These are phyloP conservation scores for Coemansia sp. DNA, from an alignment of 192 early-diverging fungal species.

Conservation along the genomic window DNA sequence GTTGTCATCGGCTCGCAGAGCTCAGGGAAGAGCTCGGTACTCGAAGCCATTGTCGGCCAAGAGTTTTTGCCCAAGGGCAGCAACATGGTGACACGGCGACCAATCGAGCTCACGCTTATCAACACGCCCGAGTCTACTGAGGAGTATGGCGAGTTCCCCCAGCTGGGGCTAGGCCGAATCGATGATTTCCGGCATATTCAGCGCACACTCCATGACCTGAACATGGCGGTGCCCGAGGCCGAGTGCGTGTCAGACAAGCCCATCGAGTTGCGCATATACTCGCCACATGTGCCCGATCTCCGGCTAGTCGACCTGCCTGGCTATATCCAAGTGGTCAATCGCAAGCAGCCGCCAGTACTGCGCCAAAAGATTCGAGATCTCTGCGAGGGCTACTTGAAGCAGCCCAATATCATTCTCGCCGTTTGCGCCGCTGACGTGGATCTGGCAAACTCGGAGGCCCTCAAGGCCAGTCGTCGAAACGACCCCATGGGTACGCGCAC, in stretches of 20 bases:
- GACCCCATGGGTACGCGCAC: constrained; percentile 80
- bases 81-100: constrained; percentile 83
- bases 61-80: constrained; percentile 83
- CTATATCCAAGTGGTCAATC: constrained; percentile 83
- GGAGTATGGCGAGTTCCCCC: constrained; percentile 84
- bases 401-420: constrained; percentile 82
- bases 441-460: constrained; percentile 81
- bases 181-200: constrained; percentile 87
- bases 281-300: constrained; percentile 79
- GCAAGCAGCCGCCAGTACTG: constrained; percentile 75
- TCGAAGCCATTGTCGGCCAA: constrained; percentile 84
- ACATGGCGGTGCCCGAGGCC: constrained; percentile 88
- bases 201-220: constrained; percentile 90
- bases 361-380: constrained; percentile 79
- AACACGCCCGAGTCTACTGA: constrained; percentile 74
- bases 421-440: constrained; percentile 85
- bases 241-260: constrained; percentile 88
- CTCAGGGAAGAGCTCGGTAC: constrained; percentile 83
- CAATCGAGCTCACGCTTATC: constrained; percentile 81
- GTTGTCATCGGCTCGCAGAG: constrained; percentile 85
- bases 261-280: constrained; percentile 82
- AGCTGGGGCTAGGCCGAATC: constrained; percentile 84
- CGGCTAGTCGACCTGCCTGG: constrained; percentile 83
- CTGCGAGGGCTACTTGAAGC: constrained; percentile 78
- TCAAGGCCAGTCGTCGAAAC: constrained; percentile 72